phyloP scores from a whole-genome alignment of 2,329 filamentous ascomycete genomes.

The Teratosphaeria pseudoeucalypti region DNA sequence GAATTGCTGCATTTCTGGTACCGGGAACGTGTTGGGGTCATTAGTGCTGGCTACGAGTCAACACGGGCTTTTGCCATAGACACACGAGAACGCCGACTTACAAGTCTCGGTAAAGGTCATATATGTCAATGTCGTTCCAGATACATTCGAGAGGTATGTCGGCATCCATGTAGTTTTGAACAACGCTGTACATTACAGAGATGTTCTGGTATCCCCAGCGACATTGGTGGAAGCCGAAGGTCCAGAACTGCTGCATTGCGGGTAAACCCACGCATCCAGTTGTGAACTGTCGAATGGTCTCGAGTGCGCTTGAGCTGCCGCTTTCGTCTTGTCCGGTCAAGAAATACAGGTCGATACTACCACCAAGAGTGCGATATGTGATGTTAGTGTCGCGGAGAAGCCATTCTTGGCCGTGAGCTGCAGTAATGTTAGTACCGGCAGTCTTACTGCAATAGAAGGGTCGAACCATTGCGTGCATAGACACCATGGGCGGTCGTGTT shows the following conservation, averaged over 20 bases:
- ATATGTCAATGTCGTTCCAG: constrained; percentile 28
- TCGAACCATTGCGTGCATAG: constrained; percentile 53
- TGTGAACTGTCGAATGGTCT: constrained; percentile 5
- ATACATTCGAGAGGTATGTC: constrained; percentile 31
- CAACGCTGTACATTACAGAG: constrained; percentile 49
- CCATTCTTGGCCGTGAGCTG: constrained; percentile 62
- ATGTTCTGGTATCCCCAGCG: constrained; percentile 70
- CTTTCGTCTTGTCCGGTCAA: constrained; percentile 48
- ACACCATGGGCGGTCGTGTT: constrained; percentile 54
- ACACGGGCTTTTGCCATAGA: no score
- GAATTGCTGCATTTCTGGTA: constrained; percentile 41
- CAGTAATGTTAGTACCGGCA: background rate
- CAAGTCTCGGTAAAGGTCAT: constrained; percentile 46
- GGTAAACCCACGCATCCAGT: constrained; percentile 1
- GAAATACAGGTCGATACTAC: constrained; percentile 68
- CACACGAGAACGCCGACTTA: constrained; percentile 42
- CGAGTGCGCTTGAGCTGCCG: constrained; percentile 31
- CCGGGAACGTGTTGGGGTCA: constrained; percentile 42
- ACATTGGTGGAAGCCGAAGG: constrained; percentile 74
- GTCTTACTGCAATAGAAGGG: background rate
- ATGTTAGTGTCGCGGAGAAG: constrained; percentile 53
- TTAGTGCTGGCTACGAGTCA: constrained; percentile 26
- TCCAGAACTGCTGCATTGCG: constrained; percentile 67
- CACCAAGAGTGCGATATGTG: constrained; percentile 65
- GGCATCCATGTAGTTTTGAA: constrained; percentile 41